Evolutionary conservation across 768 basidiomycete genomes (phyloP), one percentile per base, ranked within the genome.

Genomic region (Kwoniella botswanensis): DNA sequence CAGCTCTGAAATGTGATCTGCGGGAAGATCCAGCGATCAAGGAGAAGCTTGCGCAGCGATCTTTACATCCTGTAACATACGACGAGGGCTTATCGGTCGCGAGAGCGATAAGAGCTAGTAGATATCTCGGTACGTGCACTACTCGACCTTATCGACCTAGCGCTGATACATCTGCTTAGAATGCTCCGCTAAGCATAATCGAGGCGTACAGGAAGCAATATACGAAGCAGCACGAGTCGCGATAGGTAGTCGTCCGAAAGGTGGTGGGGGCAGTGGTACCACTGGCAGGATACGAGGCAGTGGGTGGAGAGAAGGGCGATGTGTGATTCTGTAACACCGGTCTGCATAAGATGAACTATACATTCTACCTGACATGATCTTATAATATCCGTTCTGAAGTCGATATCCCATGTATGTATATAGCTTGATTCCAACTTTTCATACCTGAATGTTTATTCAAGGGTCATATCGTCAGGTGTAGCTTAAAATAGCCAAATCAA

Each of bases 141-240:
- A 18, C 1, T 65, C 35, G 35, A 35, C 35, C 5, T 35, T 9
- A 6, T 35, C 35, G 35, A 35, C 35, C 35, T 35, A n/a, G n/a
- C n/a, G 42, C 10, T n/a, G 26, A 71, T 71, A 52, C 65, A 44
- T 22, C 12, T 53, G 41, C 46, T 3, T 77, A 97, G 95, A 98
- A 86, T 98, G 96, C 81, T 96, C 94, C 73, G 94, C 96, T 9
- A 98, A 98, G 84, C 94, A 96, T 79, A 95, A 97, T 75, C 89
- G 96, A 59, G 96, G 96, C 4, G 94, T 98, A 12, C 87, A 89
- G 35, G 95, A 98, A 81, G 94, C 95, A 10, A 94, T 98, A 79
- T 88, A 92, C 74, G 96, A 98, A 82, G 92, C 80, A 10, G 75
- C 83, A 2, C 52, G 76, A 17, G 80, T 83, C 11, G 72, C 81